Percentiles rank a stretch among this genome's conserved stretches.
Evolutionary conservation across 2,329 filamentous ascomycete genomes (phyloP).

Genomic region (Dactylellina drechsleri): DNA sequence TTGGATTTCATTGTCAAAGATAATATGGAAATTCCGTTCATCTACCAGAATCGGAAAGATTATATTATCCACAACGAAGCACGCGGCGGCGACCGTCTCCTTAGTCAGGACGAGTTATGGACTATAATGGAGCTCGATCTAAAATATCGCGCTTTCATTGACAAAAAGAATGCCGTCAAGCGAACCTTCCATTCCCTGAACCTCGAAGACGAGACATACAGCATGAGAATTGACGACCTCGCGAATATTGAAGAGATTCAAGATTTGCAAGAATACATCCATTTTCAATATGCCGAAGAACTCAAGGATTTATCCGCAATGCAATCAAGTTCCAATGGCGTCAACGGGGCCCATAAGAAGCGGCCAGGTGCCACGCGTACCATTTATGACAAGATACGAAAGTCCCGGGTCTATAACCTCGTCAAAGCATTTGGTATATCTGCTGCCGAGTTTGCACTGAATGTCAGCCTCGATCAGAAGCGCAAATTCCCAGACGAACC

Average conservation of each 20-base stretch:
- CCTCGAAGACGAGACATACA: conserved; percentile 76
- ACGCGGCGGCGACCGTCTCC: conserved; percentile 77
- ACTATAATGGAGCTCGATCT: conserved; percentile 93
- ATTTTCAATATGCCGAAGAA: conserved; percentile 88
- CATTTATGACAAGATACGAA: conserved; percentile 84
- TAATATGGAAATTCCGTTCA: conserved; percentile 94
- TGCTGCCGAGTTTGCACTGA: conserved; percentile 86
- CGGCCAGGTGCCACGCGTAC: conserved; percentile 83
- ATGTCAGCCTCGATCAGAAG: conserved; percentile 79
- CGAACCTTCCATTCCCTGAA: conserved; percentile 80
- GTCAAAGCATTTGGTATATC: conserved; percentile 91
- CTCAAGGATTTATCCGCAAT: conserved; percentile 80
- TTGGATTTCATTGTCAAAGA: conserved; percentile 95
- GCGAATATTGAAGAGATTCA: conserved; percentile 94
- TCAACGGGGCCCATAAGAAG: conserved; percentile 71
- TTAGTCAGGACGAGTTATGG: conserved; percentile 94
- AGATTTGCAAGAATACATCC: conserved; percentile 93
- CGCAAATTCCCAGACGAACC: conserved; percentile 88
- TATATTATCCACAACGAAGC: conserved; percentile 85
- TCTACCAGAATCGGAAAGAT: conserved; percentile 97
- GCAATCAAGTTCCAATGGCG: conserved; percentile 61
- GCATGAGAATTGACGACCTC: conserved; percentile 81
- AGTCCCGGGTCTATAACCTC: conserved; percentile 80
- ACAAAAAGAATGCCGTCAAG: conserved; percentile 87
- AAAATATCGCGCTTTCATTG: conserved; percentile 90